Base-by-base conservation (phyloP, 495 filamentous ascomycete genomes). In the Penicillium desertorum region DNA sequence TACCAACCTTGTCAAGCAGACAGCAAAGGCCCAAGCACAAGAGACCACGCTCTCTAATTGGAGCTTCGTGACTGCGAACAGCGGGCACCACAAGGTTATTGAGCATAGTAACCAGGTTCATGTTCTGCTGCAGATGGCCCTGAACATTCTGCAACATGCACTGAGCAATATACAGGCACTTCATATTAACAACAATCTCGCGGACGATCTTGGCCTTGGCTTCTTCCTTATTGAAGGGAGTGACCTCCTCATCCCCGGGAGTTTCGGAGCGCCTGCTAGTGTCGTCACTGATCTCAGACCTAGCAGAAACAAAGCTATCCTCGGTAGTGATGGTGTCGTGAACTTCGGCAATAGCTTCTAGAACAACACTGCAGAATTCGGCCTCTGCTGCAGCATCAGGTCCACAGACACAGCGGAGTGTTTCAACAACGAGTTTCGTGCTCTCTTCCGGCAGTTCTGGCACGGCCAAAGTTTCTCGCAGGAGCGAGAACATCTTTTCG, bases 81-180 rank as follows among this genome's bases (percentile, higher is more conserved):
- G 94, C 95, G 5, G 95, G 95, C 2, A 98, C 90, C 39, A 99
- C 89, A 4, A 98, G 82, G 65, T 95, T 97, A 71, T 99, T 97
- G 42, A 98, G 79, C 89, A 97, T 96, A 29, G 89, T 89, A 2
- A 96, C 89, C 14, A 99, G 75, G 64, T 95, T 85, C 57, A 86
- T 84, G 70, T 96, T 96, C 45, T 89, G 78, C 70, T 96, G 92
- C 29, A 98, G 77, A 54, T 87, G 85, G 20, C 91, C 89, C 51
- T 88, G 76, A 2, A 97, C 89, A 63, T 96, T 94, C 67, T 95
- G 84, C 42, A 99, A 80, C 92, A 96, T 96, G 78, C 91, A 98
- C 64, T 95, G 91, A 22, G 95, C 92, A 62, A 99, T 96, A 66
- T 97, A 90, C 36, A 99, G 81, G 74, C 94, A 97, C 71, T 98